phyloP scores from a whole-genome alignment of 1,284 basidiomycete genomes.

The Leccinum holopus region DNA sequence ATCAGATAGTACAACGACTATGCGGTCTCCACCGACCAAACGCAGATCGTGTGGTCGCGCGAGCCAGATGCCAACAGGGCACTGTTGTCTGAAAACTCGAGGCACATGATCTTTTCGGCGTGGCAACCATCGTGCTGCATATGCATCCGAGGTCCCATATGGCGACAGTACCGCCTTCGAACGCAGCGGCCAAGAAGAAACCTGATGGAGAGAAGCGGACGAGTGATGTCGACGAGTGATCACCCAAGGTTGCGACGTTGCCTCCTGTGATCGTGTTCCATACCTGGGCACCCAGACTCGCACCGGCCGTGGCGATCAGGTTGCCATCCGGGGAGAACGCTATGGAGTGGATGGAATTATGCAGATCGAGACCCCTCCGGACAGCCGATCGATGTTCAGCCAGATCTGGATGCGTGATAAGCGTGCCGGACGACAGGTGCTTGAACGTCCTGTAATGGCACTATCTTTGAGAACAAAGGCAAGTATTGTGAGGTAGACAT shows the following conservation, averaged over 20 bases:
- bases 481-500: no score
- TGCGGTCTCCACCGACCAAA: slow-evolving; percentile 21
- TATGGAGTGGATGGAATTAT: slow-evolving; percentile 13
- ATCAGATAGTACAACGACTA: background rate
- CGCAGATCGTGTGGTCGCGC: slow-evolving; percentile 19
- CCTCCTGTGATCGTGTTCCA: slow-evolving; percentile 23
- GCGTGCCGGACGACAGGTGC: no score
- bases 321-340: slow-evolving; percentile 6
- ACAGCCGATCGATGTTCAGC: background rate
- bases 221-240: slow-evolving; percentile 6
- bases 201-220: slow-evolving; percentile 31
- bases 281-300: slow-evolving; percentile 9
- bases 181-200: slow-evolving; percentile 21
- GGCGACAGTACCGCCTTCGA: slow-evolving; percentile 14
- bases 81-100: slow-evolving; percentile 15
- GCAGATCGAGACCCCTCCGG: slow-evolving; percentile 7
- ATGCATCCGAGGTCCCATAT: slow-evolving; percentile 26
- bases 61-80: slow-evolving; percentile 25
- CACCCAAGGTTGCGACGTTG: slow-evolving; percentile 25
- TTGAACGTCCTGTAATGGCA: no score
- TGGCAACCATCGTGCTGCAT: no score
- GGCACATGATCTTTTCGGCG: no score
- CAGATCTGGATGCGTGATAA: no score
- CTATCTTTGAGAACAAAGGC: no score
- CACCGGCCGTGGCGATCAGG: no score